Base-by-base conservation (phyloP, 306 rosid species). In the Aeschynomene evenia region DNA sequence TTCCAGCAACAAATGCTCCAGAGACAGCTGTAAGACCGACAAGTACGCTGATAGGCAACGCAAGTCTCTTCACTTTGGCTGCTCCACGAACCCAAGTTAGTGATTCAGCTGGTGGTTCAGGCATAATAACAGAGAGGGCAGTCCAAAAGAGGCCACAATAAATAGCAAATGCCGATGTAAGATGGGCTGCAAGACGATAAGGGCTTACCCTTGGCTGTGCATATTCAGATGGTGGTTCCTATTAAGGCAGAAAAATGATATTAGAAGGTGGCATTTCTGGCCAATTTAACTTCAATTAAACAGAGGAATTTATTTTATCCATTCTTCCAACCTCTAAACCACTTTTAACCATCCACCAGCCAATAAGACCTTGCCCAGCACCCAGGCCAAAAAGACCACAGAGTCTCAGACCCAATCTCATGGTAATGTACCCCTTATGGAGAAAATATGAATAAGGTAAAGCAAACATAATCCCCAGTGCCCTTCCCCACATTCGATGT, bases 301-400 rank as follows among this genome's bases (percentile, higher is more conserved):
- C 28, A 64, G 42, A 79, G 54, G 28, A 15, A 12, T 11, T 63
- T 36, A 26, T 24, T 50, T 51, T 78, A 48, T 61, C 60, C 12
- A 40, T 31, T 43, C 51, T 48, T 56, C 85, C 16, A 56, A 88
- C 89, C 89, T 84, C 83, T 64, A 73, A 74, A 54, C 96, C 98
- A 63, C 95, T 92, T 86, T 85, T 92, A 69, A 92, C 98, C 98
- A 92, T 92, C 98, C 98, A 92, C 97, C 98, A 89, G 75, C 98
- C 98, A 23, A 92, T 81, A 21, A 89, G 70, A 75, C 96, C 92
- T 88, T 92, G 96, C 48, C 95, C 96, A 51, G 90, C 96, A 81
- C 95, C 98, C 56, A 89, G 92, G 72, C 73, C 87, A 79, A 89
- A 85, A 29, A 92, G 85, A 53, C 76, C 74, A 48, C 88, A 87